phyloP scores from a whole-genome alignment of 805 yeast species.

The Teunomyces kruisii region DNA sequence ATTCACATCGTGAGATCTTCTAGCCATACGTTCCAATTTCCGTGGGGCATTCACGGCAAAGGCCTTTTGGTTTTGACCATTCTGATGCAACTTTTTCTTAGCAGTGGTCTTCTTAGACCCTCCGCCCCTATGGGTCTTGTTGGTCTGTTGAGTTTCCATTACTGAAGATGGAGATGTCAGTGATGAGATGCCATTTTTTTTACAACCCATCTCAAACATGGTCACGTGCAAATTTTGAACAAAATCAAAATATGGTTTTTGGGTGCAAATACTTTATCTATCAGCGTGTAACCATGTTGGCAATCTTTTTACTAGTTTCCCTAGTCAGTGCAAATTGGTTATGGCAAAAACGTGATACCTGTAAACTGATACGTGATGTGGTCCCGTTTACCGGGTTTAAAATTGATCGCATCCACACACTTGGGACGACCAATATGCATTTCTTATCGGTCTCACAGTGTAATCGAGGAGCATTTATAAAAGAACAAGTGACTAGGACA shows the following conservation, averaged over 20 bases:
- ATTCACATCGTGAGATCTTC: conserved; percentile 76
- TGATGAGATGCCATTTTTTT: conserved; percentile 7
- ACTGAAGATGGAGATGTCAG: conserved; percentile 2
- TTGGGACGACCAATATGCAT: conserved; percentile 43
- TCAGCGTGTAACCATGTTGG: not conserved
- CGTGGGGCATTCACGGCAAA: conserved; percentile 63
- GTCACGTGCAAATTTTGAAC: not conserved
- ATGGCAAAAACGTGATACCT: conserved; percentile 26
- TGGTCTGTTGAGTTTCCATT: conserved; percentile 51
- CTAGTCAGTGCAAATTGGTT: conserved; percentile 14
- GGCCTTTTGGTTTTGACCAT: conserved; percentile 58
- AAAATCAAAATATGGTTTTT: not conserved
- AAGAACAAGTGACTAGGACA: conserved; percentile 36
- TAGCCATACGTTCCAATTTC: conserved; percentile 79
- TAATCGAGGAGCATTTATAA: conserved; percentile 46
- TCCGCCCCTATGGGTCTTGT: conserved; percentile 79
- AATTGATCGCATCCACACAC: conserved; percentile 47
- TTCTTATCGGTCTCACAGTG: conserved; percentile 53
- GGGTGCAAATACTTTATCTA: not conserved
- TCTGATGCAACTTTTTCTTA: conserved; percentile 83
- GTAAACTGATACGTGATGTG: conserved; percentile 30
- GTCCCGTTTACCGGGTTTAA: conserved; percentile 57
- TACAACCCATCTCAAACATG: not conserved
- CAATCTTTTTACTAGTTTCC: not conserved
- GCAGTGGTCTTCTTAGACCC: conserved; percentile 50